Conservation (phyloP, 2,329 filamentous ascomycete species). For the Xylogone sp. region DNA sequence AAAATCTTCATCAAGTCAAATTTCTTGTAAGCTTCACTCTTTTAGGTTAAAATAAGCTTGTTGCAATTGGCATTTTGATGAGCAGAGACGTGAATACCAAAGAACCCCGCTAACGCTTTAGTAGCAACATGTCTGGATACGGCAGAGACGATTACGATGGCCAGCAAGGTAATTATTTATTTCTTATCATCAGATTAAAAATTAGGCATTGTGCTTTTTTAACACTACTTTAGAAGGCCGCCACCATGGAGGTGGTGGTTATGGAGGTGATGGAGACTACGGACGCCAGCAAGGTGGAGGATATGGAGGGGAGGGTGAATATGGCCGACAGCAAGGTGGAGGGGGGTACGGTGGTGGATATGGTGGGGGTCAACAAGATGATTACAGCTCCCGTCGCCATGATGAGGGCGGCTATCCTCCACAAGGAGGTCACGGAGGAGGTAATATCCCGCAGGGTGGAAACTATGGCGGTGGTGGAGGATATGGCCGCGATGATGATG, state of each 20-base stretch:
- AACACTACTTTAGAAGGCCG: too few relatives aligned
- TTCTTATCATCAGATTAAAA: too few relatives aligned
- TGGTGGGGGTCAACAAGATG: conserved; percentile 9
- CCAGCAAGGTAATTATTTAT: background rate
- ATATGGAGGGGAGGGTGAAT: conserved; percentile 1
- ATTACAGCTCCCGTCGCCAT: conserved; percentile 1
- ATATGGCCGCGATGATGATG: conserved; percentile 33
- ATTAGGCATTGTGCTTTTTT: too few relatives aligned
- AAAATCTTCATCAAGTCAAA: background rate
- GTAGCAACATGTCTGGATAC: conserved; percentile 9
- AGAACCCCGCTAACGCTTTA: background rate
- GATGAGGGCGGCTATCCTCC: conserved; percentile 9
- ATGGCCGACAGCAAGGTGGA: conserved; percentile 7
- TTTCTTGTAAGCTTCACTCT: background rate
- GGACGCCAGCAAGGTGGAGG: conserved; percentile 7
- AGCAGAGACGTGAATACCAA: too few relatives aligned
- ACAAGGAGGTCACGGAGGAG: conserved; percentile 7
- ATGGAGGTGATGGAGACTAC: conserved; percentile 9
- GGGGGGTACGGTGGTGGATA: conserved; percentile 9
- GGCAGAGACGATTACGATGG: conserved; percentile 7
- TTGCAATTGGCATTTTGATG: too few relatives aligned
- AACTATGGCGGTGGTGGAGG: conserved; percentile 22
- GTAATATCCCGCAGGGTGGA: conserved; percentile 12
- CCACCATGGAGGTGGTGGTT: conserved; percentile 4
- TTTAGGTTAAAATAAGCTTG: background rate